Evolutionary conservation across 208 protist genomes (phyloP), one percentile per base, ranked within the genome.

Genomic region (Herpetomonas muscarum): DNA sequence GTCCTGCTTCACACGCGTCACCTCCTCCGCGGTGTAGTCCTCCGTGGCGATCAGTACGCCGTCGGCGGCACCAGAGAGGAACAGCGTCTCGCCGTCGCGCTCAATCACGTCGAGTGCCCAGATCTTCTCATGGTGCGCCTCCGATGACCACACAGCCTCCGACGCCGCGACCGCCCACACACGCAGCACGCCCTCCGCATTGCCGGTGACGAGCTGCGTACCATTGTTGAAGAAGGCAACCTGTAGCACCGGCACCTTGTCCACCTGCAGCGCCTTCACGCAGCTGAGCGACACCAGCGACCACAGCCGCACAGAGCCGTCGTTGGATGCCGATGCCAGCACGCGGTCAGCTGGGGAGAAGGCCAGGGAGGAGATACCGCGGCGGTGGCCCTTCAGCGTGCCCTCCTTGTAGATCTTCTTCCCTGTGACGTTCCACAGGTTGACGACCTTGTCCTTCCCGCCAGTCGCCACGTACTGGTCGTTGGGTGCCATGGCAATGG

Each of bases 1-100:
- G 25, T 86, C 84, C 47, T 77, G 59, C 21, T 68, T 70, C 44
- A 91, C 55, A 3, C 81, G 81, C 36, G 62, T 55, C 50, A 81
- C 90, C 66, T 89, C 90, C 76, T 93, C 85, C 10, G 78, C 70
- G n/a, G 90, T 96, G 79, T 89, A 94, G 66, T 96, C 90, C 67
- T 94, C 87, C 24, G 81, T 87, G 26, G 76, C 81, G 19, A 87
- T 71, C 13, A 96, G 55, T n/a, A 90, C 79, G 41, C 87, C 90
- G 48, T 94, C 90, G 1, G 90, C 83, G 13, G 83, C 71, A n/a
- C 90, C 85, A n/a, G 85, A 79, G 58, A 90, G 56, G 52, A 95
- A 85, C 26, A 89, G 22, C 21, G 69, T 85, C 13, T 73, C 75
- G 15, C 66, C 67, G 49, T 42, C 48, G 4, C 25, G 12, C 55